These are phyloP conservation scores for Wallacemonas sp. DNA, from an alignment of 208 protist species.

Conservation along the genomic window DNA sequence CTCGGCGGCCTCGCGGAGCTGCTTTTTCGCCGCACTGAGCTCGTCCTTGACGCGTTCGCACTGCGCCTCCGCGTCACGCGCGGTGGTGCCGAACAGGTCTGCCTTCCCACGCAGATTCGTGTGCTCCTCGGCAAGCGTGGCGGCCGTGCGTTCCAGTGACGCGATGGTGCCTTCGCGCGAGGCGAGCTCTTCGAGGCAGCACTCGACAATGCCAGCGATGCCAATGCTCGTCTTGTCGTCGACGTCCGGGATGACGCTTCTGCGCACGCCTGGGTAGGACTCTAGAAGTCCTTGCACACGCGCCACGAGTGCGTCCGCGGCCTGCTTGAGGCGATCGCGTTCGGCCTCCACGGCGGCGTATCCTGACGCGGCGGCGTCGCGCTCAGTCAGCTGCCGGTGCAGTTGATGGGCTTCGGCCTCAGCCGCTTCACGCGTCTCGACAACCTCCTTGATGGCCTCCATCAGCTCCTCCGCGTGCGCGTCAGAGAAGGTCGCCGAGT, in stretches of 20 bases:
- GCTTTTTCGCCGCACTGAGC: not conserved
- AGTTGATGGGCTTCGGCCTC: not conserved
- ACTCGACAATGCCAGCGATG: constrained; percentile 18
- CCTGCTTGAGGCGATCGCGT: constrained; percentile 13
- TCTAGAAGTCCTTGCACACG: constrained; percentile 11
- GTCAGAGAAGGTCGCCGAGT: constrained; percentile 14
- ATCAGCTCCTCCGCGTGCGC: constrained; percentile 9
- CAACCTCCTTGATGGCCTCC: not conserved
- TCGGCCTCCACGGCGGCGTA: not conserved
- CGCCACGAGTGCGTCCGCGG: constrained; percentile 4
- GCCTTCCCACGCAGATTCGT: not conserved
- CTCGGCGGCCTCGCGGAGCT: not conserved
- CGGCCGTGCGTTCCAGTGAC: not conserved
- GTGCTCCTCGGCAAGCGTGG: constrained; percentile 1
- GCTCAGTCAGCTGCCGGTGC: not conserved
- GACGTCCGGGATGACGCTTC: constrained; percentile 17
- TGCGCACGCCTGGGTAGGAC: constrained; percentile 11
- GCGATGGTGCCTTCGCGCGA: not conserved
- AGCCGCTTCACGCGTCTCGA: not conserved
- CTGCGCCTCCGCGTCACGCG: constrained; percentile 3
- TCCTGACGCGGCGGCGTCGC: not conserved
- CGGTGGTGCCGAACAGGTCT: not conserved
- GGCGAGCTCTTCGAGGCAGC: constrained; percentile 18
- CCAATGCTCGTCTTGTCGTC: constrained; percentile 15
- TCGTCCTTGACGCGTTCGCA: not conserved